A percentile compares a stretch with the other conserved stretches of the same genome.
phyloP scores from a whole-genome alignment of 2,329 filamentous ascomycete species.

The Neurospora sp. region DNA sequence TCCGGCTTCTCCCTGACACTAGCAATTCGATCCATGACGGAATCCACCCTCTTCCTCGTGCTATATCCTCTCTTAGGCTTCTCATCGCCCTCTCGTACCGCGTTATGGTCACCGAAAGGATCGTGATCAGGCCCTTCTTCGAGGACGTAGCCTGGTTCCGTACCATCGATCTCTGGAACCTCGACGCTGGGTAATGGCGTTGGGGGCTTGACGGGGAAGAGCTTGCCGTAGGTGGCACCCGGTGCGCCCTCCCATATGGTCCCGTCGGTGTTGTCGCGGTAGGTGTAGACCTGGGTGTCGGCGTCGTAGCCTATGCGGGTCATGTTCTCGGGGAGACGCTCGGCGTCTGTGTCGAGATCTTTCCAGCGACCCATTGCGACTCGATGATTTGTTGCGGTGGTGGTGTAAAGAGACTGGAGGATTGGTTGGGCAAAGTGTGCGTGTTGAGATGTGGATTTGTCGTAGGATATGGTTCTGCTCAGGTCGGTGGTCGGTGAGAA shows the following conservation, averaged over 20 bases:
- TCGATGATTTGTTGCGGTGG: neutral
- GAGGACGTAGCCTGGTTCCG: conserved; percentile 4
- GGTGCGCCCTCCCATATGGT: conserved; percentile 40
- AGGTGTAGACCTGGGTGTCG: conserved; percentile 43
- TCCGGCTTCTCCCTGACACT: neutral
- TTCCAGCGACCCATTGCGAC: conserved; percentile 31
- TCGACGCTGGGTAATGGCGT: neutral
- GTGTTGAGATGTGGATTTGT: too few relatives aligned
- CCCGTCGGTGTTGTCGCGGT: conserved; percentile 35
- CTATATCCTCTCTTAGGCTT: neutral
- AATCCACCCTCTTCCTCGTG: neutral
- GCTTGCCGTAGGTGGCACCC: conserved; percentile 37
- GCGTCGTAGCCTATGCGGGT: conserved; percentile 46
- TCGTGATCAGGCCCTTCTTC: neutral
- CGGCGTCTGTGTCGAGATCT: conserved; percentile 36
- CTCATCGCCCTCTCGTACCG: neutral
- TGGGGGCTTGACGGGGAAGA: conserved; percentile 4
- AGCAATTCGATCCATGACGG: neutral
- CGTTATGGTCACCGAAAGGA: neutral
- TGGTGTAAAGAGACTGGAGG: neutral
- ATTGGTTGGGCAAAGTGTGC: too few relatives aligned
- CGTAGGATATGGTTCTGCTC: neutral
- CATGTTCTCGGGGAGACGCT: conserved; percentile 47
- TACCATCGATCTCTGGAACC: neutral
- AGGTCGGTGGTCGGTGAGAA: neutral